Evolutionary conservation across 331 rosid species (phyloP).

Genomic region (Erythrophleum ivorense): DNA sequence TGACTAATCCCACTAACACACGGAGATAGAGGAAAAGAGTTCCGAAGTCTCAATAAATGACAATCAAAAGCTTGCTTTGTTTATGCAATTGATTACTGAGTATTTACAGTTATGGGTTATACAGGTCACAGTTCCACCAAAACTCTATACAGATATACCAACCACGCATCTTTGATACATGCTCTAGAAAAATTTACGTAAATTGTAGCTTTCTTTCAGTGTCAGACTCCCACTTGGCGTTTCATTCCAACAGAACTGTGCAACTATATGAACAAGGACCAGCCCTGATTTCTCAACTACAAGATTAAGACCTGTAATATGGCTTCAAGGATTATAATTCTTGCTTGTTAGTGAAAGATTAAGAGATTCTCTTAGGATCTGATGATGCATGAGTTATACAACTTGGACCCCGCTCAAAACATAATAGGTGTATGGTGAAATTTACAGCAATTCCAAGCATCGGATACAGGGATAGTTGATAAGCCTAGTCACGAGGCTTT

Average conservation of each 20-base stretch:
- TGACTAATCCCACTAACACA: neutral
- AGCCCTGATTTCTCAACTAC: slow-evolving; percentile 14
- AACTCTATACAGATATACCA: slow-evolving; percentile 28
- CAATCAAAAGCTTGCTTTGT: slow-evolving; percentile 24
- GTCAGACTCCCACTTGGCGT: slow-evolving; percentile 3
- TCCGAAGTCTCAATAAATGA: neutral
- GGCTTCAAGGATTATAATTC: slow-evolving; percentile 29
- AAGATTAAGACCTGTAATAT: slow-evolving; percentile 25
- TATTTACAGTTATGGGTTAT: slow-evolving; percentile 13
- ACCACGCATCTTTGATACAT: slow-evolving; percentile 27
- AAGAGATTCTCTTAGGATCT: neutral
- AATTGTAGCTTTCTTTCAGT: slow-evolving; percentile 23
- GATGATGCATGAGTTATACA: slow-evolving; percentile 14
- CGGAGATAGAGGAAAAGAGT: neutral
- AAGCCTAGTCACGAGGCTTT: slow-evolving; percentile 79
- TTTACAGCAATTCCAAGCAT: slow-evolving; percentile 75
- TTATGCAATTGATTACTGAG: slow-evolving; percentile 15
- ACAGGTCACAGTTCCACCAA: slow-evolving; percentile 17
- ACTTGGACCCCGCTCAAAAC: slow-evolving; percentile 11
- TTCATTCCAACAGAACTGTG: slow-evolving; percentile 41
- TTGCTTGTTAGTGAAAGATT: slow-evolving; percentile 9
- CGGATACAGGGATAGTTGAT: slow-evolving; percentile 72
- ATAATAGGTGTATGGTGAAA: slow-evolving; percentile 26
- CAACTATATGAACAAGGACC: slow-evolving; percentile 26
- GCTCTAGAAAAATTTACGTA: slow-evolving; percentile 7